Percentiles rank a stretch among this genome's conserved stretches.
phyloP scores from a whole-genome alignment of 306 rosid species.

The Gillenia trifoliata region DNA sequence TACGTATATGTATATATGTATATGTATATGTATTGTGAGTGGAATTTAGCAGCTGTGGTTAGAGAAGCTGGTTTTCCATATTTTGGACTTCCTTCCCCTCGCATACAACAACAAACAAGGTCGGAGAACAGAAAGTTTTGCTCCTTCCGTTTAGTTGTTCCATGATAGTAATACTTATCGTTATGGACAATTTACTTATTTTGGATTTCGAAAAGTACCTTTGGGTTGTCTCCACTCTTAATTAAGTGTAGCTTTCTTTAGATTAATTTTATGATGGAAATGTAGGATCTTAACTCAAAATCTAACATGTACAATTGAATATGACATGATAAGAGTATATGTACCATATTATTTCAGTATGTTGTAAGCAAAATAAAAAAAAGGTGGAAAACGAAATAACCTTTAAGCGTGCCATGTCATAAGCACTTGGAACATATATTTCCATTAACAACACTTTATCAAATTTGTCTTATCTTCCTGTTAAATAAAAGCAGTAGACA shows the following conservation, averaged over 20 bases:
- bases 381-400: too few relatives aligned
- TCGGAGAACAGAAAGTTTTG: neutral
- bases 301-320: too few relatives aligned
- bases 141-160: conserved; percentile 3
- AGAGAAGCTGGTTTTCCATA: conserved; percentile 29
- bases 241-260: neutral
- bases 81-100: conserved; percentile 23
- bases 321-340: neutral
- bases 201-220: conserved; percentile 20
- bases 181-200: neutral
- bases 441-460: neutral
- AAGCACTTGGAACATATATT: too few relatives aligned
- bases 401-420: too few relatives aligned
- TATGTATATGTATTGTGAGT: conserved; percentile 6
- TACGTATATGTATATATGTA: neutral
- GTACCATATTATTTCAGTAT: neutral
- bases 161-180: neutral
- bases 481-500: neutral
- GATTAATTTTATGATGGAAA: neutral
- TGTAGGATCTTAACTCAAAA: neutral
- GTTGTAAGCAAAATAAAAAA: too few relatives aligned
- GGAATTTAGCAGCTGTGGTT: conserved; percentile 43
- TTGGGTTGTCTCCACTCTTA: neutral
- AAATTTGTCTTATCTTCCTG: neutral
- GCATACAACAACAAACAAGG: conserved; percentile 22